Evolutionary conservation across 2,329 filamentous ascomycete species (phyloP), one percentile per base, ranked within the genome.

Genomic region (Phialophora expanda): DNA sequence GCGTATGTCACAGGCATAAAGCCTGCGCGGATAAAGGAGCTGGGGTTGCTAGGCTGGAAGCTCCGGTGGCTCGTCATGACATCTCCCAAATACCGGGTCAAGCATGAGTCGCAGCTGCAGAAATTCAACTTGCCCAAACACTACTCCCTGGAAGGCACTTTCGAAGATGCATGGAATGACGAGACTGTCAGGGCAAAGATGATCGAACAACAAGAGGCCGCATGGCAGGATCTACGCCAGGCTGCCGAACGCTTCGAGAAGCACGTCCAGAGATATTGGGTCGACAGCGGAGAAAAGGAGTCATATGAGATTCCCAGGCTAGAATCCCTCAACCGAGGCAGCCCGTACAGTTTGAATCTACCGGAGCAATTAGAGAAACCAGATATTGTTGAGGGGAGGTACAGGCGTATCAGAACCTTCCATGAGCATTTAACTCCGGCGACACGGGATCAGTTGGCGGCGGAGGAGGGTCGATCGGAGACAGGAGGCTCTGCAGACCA

Each of bases 11-110:
- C 97, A 50, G 93, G 92, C 71, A 86, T 88, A 76, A 95, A 92
- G 80, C 82, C 89, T 17, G 85, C 84, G 48, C 86, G 95, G 69
- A 85, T 98, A 75, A 91, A 89, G 81, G 92, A 97, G 78, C 83
- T 99, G 64, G 95, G 95, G 4, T 88, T 94, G 60, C 90, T 90
- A 70, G 95, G 95, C 6, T 99, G 95, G 95, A 87, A 89, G 73
- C 81, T 99, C 74, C 84, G 95, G 70, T 97, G 93, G 91, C 86
- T 91, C 68, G 83, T 99, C 67, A 92, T 97, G 89, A 91, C 94
- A 81, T 93, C 88, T 4, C 81, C 83, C 1, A 79, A 80, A 22
- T 85, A 96, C 58, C 87, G 88, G 76, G 84, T 85, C 71, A 82
- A 86, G 70, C 91, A 93, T 75, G 84, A 85, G 50, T 76, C 80